phyloP scores from a whole-genome alignment of 208 protist species.

The Leishmania martiniquensis region DNA sequence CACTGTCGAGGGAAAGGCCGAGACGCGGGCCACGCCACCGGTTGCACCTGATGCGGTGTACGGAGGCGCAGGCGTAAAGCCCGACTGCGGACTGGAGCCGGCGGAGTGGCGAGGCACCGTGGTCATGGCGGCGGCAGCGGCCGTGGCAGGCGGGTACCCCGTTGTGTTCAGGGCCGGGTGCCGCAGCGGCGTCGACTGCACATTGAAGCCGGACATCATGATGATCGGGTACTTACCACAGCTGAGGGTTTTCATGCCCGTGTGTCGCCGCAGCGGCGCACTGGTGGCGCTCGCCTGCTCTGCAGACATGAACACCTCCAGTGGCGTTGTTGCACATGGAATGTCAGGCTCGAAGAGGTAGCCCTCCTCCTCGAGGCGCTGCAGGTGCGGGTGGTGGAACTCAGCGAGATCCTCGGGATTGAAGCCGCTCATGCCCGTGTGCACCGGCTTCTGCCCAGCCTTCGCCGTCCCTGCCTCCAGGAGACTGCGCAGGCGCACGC shows the following conservation, averaged over 20 bases:
- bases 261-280: constrained; percentile 21
- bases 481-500: constrained; percentile 63
- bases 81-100: constrained; percentile 12
- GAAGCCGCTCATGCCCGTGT: constrained; percentile 46
- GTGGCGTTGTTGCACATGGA: constrained; percentile 27
- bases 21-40: constrained; percentile 10
- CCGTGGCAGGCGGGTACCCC: constrained; percentile 24
- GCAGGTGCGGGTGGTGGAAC: constrained; percentile 32
- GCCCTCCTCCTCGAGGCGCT: constrained; percentile 35
- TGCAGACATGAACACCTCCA: constrained; percentile 42
- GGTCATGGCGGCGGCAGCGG: constrained; percentile 12
- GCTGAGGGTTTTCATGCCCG: constrained; percentile 48
- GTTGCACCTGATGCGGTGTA: neutral
- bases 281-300: constrained; percentile 19
- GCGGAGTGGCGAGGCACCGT: neutral
- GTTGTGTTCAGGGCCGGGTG: constrained; percentile 44
- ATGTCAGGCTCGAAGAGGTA: constrained; percentile 83
- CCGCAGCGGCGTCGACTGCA: constrained; percentile 56
- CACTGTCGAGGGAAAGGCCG: constrained; percentile 16
- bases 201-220: constrained; percentile 78
- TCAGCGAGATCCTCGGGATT: constrained; percentile 40
- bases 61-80: constrained; percentile 3
- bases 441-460: constrained; percentile 30
- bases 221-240: constrained; percentile 52
- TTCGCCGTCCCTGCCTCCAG: constrained; percentile 64